A percentile compares a stretch with the other conserved stretches of the same genome.
These are phyloP conservation scores for Rhizopogon sp. DNA, from an alignment of 768 basidiomycete genomes.

Conservation along the genomic window DNA sequence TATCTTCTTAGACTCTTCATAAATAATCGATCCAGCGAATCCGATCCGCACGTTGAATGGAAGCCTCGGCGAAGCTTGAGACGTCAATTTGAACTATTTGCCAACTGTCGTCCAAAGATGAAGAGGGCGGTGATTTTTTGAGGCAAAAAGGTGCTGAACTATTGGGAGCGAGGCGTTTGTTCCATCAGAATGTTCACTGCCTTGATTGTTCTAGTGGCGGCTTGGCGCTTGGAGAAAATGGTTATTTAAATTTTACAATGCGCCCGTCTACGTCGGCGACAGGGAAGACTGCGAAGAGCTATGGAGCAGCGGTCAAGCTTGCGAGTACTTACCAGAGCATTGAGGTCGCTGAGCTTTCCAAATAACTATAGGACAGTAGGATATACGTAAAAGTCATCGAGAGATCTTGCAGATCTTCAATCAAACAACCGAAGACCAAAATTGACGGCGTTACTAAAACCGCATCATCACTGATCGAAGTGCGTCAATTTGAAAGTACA, in stretches of 20 bases:
- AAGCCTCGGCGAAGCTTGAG: neutral
- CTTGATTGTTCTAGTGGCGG: conserved; percentile 14
- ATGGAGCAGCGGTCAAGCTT: neutral
- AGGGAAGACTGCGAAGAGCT: neutral
- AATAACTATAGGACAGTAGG: conserved; percentile 1
- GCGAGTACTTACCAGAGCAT: conserved; percentile 8
- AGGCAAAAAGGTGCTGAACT: conserved; percentile 1
- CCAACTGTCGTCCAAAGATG: neutral
- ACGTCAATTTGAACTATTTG: neutral
- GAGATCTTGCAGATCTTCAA: conserved; percentile 16
- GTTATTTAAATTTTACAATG: conserved; percentile 1
- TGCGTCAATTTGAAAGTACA: conserved; percentile 3
- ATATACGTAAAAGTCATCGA: conserved; percentile 19
- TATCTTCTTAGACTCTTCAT: neutral
- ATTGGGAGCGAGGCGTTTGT: conserved; percentile 11
- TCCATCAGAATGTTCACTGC: conserved; percentile 29
- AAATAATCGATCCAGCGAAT: neutral
- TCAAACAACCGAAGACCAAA: conserved; percentile 18
- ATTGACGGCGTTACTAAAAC: conserved; percentile 23
- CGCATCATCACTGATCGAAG: conserved; percentile 26
- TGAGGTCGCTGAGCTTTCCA: conserved; percentile 7
- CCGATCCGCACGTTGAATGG: neutral
- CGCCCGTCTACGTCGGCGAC: conserved; percentile 3
- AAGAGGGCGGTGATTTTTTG: conserved; percentile 3
- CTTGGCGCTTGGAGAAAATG: neutral